phyloP scores from a whole-genome alignment of 2,329 filamentous ascomycete species.

The Aspergillus sp. region DNA sequence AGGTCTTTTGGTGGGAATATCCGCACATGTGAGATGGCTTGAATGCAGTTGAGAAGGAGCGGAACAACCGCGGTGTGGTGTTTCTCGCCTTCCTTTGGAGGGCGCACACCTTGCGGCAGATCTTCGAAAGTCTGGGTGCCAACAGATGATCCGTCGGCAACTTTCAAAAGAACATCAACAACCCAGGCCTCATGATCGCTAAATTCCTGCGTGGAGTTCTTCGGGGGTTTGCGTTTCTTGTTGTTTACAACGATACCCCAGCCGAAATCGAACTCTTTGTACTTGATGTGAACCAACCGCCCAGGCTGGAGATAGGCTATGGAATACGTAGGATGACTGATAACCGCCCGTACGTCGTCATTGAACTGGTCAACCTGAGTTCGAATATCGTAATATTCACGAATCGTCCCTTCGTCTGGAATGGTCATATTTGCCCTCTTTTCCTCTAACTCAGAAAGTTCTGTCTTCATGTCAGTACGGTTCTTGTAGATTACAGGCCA shows the following conservation, averaged over 20 bases:
- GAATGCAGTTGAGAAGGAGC: constrained; percentile 80
- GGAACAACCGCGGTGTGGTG: constrained; percentile 80
- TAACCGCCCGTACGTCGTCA: constrained; percentile 86
- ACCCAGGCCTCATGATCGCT: constrained; percentile 75
- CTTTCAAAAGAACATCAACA: constrained; percentile 74
- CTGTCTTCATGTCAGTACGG: constrained; percentile 41
- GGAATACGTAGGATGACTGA: constrained; percentile 87
- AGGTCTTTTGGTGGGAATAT: constrained; percentile 81
- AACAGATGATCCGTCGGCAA: constrained; percentile 55
- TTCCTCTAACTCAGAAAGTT: constrained; percentile 74
- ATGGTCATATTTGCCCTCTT: constrained; percentile 74
- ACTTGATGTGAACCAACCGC: constrained; percentile 83
- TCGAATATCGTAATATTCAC: constrained; percentile 89
- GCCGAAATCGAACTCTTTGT: constrained; percentile 78
- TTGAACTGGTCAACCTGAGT: constrained; percentile 81
- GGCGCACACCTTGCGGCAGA: constrained; percentile 61
- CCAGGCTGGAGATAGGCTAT: constrained; percentile 81
- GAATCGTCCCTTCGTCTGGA: constrained; percentile 80
- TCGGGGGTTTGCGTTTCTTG: constrained; percentile 63
- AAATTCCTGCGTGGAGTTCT: constrained; percentile 66
- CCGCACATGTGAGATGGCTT: constrained; percentile 78
- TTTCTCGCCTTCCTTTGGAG: constrained; percentile 62
- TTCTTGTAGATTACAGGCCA: neutral
- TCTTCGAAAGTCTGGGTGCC: constrained; percentile 62
- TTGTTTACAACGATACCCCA: constrained; percentile 89